Evolutionary conservation across 1,284 basidiomycete species (phyloP), one percentile per base, ranked within the genome.

Genomic region (Trametes sp.): DNA sequence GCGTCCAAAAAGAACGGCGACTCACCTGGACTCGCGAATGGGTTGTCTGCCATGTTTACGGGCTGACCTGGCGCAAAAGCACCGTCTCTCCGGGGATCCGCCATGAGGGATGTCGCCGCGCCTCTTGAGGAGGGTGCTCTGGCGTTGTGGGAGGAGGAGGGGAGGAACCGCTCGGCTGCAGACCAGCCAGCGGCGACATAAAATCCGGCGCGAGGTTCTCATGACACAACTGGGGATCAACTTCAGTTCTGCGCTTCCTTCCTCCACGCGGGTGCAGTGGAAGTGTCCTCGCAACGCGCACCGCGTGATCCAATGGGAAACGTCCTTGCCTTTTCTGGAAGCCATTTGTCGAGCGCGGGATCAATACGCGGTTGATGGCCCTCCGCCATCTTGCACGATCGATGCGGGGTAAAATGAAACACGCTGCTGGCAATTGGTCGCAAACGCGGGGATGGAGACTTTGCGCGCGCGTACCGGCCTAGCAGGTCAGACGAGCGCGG

Each of bases 21-120:
- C 66, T 64, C 66, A 67, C 66, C 55, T 21, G 64, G 57, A 44
- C 61, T 62, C 28, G 61, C 46, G 50, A 67, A 67, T n/a, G 66
- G 63, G 45, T 67, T 57, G 29, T 42, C 16, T 11, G 38, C 57
- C 33, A 21, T 23, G 45, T 35, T 28, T 29, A 28, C 31, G 19
- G 19, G 36, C 45, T 53, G 57, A 4, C 57, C 57, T n/a, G 29
- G 29, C 23, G 36, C 8, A 28, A 44, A 49, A 2, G 28, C 4
- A 31, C 46, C 55, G 26, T 56, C 49, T 61, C 61, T 61, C 61
- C 52, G 24, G 28, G 48, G 13, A 46, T 67, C 58, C 59, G 64
- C 61, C 66, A 67, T 67, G 54, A 31, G 19, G 28, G 38, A 35
- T 31, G 59, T 10, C 16, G 52, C 36, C 54, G 29, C 24, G 45